Base-by-base conservation (phyloP, 768 basidiomycete species). In the Boletus rufocinnamomeus region DNA sequence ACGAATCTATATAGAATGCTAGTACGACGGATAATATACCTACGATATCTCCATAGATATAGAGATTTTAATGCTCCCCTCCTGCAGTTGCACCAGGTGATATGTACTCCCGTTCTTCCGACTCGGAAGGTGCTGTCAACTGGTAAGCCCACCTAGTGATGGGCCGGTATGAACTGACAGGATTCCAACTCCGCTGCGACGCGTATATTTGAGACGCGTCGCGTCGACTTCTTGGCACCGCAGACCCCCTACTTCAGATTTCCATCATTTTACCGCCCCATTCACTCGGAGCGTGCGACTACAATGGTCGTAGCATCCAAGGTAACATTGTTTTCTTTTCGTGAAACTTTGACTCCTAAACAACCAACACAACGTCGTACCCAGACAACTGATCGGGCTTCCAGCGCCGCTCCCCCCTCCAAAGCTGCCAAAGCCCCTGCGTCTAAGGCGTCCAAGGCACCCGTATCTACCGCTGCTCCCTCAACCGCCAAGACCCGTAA, bases 361-460 rank as follows among this genome's bases (percentile, higher is more conserved):
- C 25, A 3, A n/a, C 10, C 8, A 2, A 19, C 13, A 17, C 9
- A 6, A 32, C 46, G 13, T 9, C 23, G 6, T 10, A 17, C 30
- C 23, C 25, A 59, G 58, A 10, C 58, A 9, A n/a, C 30, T 16
- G 27, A 38, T 27, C 35, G 25, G 4, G 17, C 34, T 8, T 14
- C 43, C 2, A 30, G 17, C 2, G 41, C 23, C 28, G 52, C 54
- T 35, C 77, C 81, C 46, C 66, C 69, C 41, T 74, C 72, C 50
- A 74, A 70, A 23, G 66, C 67, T 2, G 47, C 63, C 41, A 74
- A 74, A 59, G 64, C 68, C 6, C 72, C 70, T 16, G 67, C 69
- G 49, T 82, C 82, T 60, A 80, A 79, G 60, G 82, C 81, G 47
- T 73, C 73, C 69, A 84, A 84, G 71, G 82, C 82, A 50, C 82